Percentiles rank a stretch among this genome's conserved stretches.
Conservation (phyloP, 2,329 filamentous ascomycete genomes). For the Colletotrichum spaethianum region DNA sequence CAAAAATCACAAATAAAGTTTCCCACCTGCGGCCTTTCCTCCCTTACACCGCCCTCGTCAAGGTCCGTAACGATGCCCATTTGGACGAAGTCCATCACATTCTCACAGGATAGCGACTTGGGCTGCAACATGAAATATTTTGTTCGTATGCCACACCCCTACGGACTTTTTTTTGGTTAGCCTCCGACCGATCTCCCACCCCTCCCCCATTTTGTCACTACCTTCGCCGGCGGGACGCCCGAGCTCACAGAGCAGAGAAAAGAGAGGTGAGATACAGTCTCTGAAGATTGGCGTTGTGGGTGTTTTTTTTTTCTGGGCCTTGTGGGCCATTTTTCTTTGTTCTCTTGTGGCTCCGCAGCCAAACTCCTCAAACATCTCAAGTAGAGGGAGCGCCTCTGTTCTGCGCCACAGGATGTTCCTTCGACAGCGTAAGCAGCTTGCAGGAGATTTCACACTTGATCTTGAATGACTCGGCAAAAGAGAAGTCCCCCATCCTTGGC, state of each 20-base stretch:
- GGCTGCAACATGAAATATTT: background rate
- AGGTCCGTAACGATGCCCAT: slow-evolving; percentile 16
- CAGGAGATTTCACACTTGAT: background rate
- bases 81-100: slow-evolving; percentile 26
- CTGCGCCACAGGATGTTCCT: slow-evolving; percentile 23
- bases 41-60: slow-evolving; percentile 20
- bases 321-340: slow-evolving; percentile 17
- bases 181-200: background rate
- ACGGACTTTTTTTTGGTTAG: background rate
- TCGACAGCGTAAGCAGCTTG: slow-evolving; percentile 28
- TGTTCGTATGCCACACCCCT: slow-evolving; percentile 11
- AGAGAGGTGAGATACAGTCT: background rate
- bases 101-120: background rate
- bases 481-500: background rate
- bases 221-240: slow-evolving; percentile 10
- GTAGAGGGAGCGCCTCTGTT: slow-evolving; percentile 10
- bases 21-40: slow-evolving; percentile 21
- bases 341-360: background rate
- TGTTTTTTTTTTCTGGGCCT: slow-evolving; percentile 2
- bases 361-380: slow-evolving; percentile 28
- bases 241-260: slow-evolving; percentile 3
- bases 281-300: background rate
- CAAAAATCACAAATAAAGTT: slow-evolving; percentile 31
- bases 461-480: slow-evolving; percentile 17
- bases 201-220: background rate